These are phyloP conservation scores for Whalleya microplaca DNA, from an alignment of 2,329 filamentous ascomycete genomes.

Conservation along the genomic window DNA sequence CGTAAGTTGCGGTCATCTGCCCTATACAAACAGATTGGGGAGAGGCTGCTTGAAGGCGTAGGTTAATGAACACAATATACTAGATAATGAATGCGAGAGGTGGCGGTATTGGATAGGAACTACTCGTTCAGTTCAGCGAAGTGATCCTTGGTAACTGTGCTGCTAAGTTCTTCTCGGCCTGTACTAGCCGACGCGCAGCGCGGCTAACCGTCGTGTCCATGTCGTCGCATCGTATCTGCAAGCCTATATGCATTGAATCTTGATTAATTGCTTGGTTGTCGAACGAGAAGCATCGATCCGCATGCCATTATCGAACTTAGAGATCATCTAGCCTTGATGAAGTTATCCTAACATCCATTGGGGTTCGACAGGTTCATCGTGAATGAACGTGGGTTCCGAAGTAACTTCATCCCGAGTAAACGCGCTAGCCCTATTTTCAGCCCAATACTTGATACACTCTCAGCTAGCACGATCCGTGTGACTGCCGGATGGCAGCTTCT, in stretches of 20 bases:
- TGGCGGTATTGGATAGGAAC: slow-evolving; percentile 18
- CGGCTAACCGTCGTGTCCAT: slow-evolving; percentile 15
- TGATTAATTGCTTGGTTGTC: slow-evolving; percentile 1
- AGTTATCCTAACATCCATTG: background rate
- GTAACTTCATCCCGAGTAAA: background rate
- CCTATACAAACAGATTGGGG: slow-evolving; percentile 10
- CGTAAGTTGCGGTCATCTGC: slow-evolving; percentile 10
- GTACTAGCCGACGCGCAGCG: slow-evolving; percentile 24
- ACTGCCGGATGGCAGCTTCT: background rate
- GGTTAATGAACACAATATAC: background rate
- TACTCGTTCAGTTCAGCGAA: slow-evolving; percentile 2
- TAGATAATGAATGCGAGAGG: slow-evolving; percentile 4
- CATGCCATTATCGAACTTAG: slow-evolving; percentile 1
- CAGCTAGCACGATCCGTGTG: background rate
- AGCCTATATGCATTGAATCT: slow-evolving; percentile 1
- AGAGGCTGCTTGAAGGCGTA: slow-evolving; percentile 6
- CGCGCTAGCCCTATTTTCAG: slow-evolving; percentile 12
- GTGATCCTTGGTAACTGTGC: slow-evolving; percentile 4
- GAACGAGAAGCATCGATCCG: background rate
- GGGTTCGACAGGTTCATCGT: slow-evolving; percentile 1
- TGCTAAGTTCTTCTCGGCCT: slow-evolving; percentile 17
- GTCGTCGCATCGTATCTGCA: slow-evolving; percentile 16
- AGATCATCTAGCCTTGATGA: slow-evolving; percentile 1
- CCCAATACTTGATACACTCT: slow-evolving; percentile 7
- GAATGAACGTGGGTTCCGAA: background rate